Base-by-base conservation (phyloP, 352 stramenopile genomes). In the Phytophthora ramorum region DNA sequence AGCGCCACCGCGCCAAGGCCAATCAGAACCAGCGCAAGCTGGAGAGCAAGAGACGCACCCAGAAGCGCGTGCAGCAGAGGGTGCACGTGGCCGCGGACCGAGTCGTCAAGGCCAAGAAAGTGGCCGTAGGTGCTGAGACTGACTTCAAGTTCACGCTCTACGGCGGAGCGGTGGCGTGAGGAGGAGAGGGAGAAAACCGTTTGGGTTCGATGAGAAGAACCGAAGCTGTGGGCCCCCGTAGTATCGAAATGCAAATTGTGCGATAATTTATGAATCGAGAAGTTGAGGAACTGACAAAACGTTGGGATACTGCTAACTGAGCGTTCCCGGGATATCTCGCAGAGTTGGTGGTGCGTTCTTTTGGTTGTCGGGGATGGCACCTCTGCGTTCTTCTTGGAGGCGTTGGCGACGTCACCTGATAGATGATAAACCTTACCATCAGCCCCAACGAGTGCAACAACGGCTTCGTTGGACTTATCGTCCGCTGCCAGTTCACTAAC, bases 21-120 rank as follows among this genome's bases (percentile, higher is more conserved):
- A 95, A 93, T 61, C 81, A 92, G 71, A 92, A 90, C 69, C 84
- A 95, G 56, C 83, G 84, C 63, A 91, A 91, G 54, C 83, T 92
- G 48, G 87, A 95, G 67, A 87, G 79, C 53, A 95, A 95, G 64
- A 80, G 84, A n/a, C 83, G 83, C 28, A 73, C 73, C 24, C 73
- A 89, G 59, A 92, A 92, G 64, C 73, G 69, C 9, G 52, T 69
- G 64, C 60, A 69, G 35, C 48, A 59, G 45, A 62, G 73, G 20
- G 58, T 52, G 35, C 49, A 64, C 20, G 17, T 41, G 3, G 44
- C 43, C 9, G 63, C 34, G 6, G 59, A 66, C 37, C 50, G 58
- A 14, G 44, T 78, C 22, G 57, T 49, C 1, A 69, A 67, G 19
- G 26, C 56, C 28, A 76, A 71, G 54, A 75, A 74, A 48, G 49